Percentiles rank a stretch among this genome's conserved stretches.
Conservation (phyloP, 345 rosid species). For the Gossypium sturtianum region DNA sequence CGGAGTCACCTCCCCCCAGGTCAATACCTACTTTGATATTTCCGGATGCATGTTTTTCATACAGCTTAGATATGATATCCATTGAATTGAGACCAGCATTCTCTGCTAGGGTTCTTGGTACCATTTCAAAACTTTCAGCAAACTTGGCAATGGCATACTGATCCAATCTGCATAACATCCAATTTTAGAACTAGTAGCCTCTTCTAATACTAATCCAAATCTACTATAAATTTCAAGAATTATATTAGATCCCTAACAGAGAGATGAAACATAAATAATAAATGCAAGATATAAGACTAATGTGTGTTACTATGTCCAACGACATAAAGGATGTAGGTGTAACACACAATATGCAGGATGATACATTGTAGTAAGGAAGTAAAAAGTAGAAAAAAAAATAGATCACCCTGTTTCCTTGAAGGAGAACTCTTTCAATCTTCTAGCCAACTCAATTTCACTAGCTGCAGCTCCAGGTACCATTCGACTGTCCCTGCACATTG, state of each 20-base stretch:
- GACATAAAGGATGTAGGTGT: background rate
- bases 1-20: constrained; percentile 79
- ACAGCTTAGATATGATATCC: constrained; percentile 93
- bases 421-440: constrained; percentile 87
- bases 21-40: constrained; percentile 81
- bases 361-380: background rate
- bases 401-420: constrained; percentile 87
- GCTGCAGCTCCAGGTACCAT: constrained; percentile 96
- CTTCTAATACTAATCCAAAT: background rate
- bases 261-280: background rate
- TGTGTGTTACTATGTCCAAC: background rate
- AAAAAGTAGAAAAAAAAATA: background rate
- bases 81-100: constrained; percentile 95
- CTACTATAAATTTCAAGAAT: background rate
- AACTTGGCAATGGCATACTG: constrained; percentile 90
- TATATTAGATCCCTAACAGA: background rate
- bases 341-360: background rate
- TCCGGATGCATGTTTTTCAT: constrained; percentile 91
- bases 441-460: constrained; percentile 93
- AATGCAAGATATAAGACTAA: background rate
- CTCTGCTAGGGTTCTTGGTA: constrained; percentile 88
- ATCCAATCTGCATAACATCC: constrained; percentile 66
- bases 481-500: constrained; percentile 98
- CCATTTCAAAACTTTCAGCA: constrained; percentile 97
- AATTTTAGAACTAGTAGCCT: background rate